Evolutionary conservation across 129 eudicot species (phyloP).

Genomic region (Flaveria trinervia): DNA sequence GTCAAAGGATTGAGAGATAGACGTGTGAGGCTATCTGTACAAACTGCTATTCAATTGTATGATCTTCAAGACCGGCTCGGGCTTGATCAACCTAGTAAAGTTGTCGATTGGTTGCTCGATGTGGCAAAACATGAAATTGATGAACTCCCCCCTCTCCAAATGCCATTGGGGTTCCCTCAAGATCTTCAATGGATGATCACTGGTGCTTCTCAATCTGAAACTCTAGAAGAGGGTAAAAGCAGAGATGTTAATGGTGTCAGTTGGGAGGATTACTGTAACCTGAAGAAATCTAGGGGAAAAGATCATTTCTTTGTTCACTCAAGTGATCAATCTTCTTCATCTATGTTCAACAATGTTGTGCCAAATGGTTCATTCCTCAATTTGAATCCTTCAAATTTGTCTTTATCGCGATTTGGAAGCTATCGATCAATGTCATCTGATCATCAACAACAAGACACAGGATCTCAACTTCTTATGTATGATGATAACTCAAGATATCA

Average conservation of each 20-base stretch:
- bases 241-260: constrained; percentile 16
- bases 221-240: constrained; percentile 25
- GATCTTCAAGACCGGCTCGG: constrained; percentile 94
- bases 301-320: constrained; percentile 36
- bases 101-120: constrained; percentile 85
- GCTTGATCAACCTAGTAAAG: constrained; percentile 86
- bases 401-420: constrained; percentile 42
- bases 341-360: constrained; percentile 39
- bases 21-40: constrained; percentile 78
- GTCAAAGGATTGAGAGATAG: constrained; percentile 88
- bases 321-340: constrained; percentile 40
- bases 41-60: constrained; percentile 83
- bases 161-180: constrained; percentile 48
- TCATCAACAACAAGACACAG: constrained; percentile 38
- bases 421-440: constrained; percentile 32
- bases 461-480: constrained; percentile 42
- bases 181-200: constrained; percentile 39
- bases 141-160: constrained; percentile 82
- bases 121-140: constrained; percentile 77
- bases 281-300: constrained; percentile 42
- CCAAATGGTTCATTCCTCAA: constrained; percentile 45
- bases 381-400: constrained; percentile 60
- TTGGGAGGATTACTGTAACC: constrained; percentile 40
- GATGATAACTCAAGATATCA: constrained; percentile 30
- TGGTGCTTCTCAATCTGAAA: constrained; percentile 35